Conservation (phyloP, 768 basidiomycete species). For the Lactarius vividus region DNA sequence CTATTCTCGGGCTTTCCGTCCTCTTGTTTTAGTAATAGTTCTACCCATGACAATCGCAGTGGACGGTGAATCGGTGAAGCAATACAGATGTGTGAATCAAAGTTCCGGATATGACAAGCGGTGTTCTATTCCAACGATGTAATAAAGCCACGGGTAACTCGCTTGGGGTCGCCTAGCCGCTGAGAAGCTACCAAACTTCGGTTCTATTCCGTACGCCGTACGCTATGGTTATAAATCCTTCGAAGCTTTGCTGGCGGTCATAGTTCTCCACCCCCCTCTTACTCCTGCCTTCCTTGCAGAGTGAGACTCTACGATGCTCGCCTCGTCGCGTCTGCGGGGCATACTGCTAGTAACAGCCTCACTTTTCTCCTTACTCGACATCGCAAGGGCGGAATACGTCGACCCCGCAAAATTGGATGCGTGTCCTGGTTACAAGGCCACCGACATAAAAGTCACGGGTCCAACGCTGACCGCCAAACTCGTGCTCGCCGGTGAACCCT, state of each 20-base stretch:
- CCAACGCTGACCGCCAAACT: conserved; percentile 50
- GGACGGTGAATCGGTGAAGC: conserved; percentile 8
- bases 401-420: conserved; percentile 43
- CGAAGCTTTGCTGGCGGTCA: background rate
- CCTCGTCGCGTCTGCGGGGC: background rate
- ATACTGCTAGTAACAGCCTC: background rate
- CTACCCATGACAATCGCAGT: conserved; percentile 21
- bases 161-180: background rate
- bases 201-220: no score
- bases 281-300: background rate
- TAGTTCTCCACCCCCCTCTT: background rate
- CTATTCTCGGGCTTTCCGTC: conserved; percentile 18
- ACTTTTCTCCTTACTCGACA: background rate
- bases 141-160: no score
- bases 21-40: conserved; percentile 26
- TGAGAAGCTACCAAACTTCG: no score
- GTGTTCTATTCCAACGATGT: no score
- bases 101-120: no score
- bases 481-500: conserved; percentile 48
- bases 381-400: conserved; percentile 29
- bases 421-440: conserved; percentile 59
- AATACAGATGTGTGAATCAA: no score
- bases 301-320: background rate
- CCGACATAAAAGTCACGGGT: conserved; percentile 41
- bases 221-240: background rate